These are phyloP conservation scores for Lasiodiplodia sp. DNA, from an alignment of 2,329 filamentous ascomycete genomes.

Conservation along the genomic window DNA sequence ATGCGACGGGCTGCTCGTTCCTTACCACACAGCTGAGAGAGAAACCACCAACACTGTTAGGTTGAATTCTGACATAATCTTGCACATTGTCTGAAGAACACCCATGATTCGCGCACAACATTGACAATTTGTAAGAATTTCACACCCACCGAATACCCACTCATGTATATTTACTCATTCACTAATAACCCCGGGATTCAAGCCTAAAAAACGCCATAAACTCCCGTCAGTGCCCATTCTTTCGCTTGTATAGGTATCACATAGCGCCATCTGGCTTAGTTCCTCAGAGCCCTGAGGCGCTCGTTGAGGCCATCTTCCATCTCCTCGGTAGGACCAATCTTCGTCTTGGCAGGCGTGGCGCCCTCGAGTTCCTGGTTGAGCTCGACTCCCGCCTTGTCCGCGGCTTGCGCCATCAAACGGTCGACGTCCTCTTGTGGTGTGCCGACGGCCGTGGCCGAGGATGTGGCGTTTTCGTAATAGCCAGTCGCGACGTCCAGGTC, in stretches of 20 bases:
- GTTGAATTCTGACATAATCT: not conserved
- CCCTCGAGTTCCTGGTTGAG: slow-evolving; percentile 75
- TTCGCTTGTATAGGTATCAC: slow-evolving; percentile 1
- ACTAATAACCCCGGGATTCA: not conserved
- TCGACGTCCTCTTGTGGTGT: slow-evolving; percentile 86
- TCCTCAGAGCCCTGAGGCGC: slow-evolving; percentile 62
- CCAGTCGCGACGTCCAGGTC: slow-evolving; percentile 61
- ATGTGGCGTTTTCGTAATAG: slow-evolving; percentile 87
- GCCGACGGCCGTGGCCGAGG: slow-evolving; percentile 75
- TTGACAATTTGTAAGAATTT: slow-evolving; percentile 1
- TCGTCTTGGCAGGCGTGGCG: slow-evolving; percentile 63
- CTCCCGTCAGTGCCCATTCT: slow-evolving; percentile 3
- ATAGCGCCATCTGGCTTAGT: slow-evolving; percentile 34
- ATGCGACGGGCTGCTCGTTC: not conserved
- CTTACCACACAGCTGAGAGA: not conserved
- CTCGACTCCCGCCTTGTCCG: slow-evolving; percentile 87
- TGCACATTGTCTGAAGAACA: not conserved
- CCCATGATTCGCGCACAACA: not conserved
- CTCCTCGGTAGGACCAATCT: slow-evolving; percentile 74
- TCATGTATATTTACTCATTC: slow-evolving; percentile 3
- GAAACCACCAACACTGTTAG: not conserved
- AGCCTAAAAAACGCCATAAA: slow-evolving; percentile 15
- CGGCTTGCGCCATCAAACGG: slow-evolving; percentile 81
- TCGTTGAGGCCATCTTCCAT: slow-evolving; percentile 77
- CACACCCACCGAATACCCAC: not conserved